These are phyloP conservation scores for Phytophthora tentaculata DNA, from an alignment of 352 stramenopile species.

Conservation along the genomic window DNA sequence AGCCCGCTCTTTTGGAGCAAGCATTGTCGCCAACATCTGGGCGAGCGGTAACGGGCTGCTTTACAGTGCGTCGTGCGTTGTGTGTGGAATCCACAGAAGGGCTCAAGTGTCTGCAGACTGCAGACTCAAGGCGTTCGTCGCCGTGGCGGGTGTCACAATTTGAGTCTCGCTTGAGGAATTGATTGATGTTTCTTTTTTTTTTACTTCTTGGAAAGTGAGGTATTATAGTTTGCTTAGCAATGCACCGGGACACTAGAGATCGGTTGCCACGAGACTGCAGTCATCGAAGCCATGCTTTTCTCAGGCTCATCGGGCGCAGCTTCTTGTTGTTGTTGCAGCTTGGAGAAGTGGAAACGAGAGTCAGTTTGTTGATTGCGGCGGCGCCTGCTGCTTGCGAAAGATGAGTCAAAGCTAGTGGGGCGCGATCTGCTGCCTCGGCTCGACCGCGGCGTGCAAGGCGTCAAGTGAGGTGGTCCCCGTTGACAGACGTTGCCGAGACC, in stretches of 20 bases:
- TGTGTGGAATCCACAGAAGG: too few relatives aligned
- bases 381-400: slow-evolving; percentile 9
- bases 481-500: slow-evolving; percentile 17
- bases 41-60: slow-evolving; percentile 27
- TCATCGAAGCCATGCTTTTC: slow-evolving; percentile 16
- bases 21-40: slow-evolving; percentile 25
- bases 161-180: neutral
- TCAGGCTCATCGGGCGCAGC: neutral
- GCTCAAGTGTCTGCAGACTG: slow-evolving; percentile 21
- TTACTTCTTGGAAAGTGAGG: too few relatives aligned
- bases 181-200: neutral
- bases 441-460: neutral
- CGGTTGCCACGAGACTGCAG: neutral
- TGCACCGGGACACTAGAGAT: neutral
- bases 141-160: neutral
- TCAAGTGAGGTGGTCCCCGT: neutral
- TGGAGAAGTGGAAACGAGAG: slow-evolving; percentile 14
- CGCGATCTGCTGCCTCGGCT: slow-evolving; percentile 12
- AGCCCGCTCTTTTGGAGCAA: slow-evolving; percentile 25
- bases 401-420: slow-evolving; percentile 28
- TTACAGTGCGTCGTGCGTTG: slow-evolving; percentile 21
- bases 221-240: too few relatives aligned
- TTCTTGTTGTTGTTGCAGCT: neutral
- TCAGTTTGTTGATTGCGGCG: slow-evolving; percentile 27
- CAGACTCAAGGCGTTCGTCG: too few relatives aligned